phyloP scores from a whole-genome alignment of 495 filamentous ascomycete species.

The Aspergillus saccharolyticus region DNA sequence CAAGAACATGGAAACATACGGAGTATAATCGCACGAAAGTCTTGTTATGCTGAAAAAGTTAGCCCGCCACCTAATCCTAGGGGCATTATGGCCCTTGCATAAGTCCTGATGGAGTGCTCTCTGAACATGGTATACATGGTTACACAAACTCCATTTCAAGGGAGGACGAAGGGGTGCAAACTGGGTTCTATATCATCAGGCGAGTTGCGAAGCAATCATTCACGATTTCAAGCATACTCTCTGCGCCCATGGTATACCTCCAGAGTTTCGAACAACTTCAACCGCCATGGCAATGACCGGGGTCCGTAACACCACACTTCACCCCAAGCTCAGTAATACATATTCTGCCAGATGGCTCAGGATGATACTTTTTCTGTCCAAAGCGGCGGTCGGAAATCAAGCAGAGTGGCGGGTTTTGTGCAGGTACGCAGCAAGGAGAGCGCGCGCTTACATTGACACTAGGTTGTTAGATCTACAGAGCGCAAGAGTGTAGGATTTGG shows the following conservation, averaged over 20 bases:
- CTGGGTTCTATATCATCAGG: no score
- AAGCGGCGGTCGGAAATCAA: not conserved
- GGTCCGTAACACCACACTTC: no score
- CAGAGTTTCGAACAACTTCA: no score
- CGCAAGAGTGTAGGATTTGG: not conserved
- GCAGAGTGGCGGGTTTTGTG: not conserved
- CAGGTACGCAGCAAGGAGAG: conserved; percentile 2
- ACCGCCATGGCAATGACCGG: no score
- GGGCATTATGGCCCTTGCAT: not conserved
- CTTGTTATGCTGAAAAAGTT: no score
- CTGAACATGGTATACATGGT: not conserved
- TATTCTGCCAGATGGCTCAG: not conserved
- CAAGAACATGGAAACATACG: not conserved
- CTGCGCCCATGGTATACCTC: no score
- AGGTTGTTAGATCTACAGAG: not conserved
- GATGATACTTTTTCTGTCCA: not conserved
- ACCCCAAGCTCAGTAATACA: no score
- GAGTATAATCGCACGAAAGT: no score
- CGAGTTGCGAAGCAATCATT: no score
- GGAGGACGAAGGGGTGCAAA: not conserved
- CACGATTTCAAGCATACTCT: no score
- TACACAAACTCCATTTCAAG: not conserved
- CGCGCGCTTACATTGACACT: not conserved
- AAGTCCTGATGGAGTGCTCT: not conserved
- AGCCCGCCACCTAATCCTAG: not conserved